A percentile compares a stretch with the other conserved stretches of the same genome.
Conservation (phyloP, 176 grass and related monocot species). For the Ananas comosus region DNA sequence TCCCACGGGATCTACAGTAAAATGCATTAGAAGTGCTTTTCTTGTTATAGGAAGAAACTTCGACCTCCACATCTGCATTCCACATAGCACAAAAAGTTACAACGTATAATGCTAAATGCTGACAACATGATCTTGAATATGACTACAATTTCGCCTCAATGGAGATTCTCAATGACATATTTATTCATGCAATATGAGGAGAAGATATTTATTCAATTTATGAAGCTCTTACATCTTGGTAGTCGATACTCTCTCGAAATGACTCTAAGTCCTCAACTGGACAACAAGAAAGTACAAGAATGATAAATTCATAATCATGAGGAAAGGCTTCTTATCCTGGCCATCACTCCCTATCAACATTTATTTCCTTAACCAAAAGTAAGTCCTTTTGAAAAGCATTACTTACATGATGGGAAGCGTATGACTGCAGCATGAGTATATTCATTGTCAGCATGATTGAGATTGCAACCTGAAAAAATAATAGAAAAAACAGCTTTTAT, state of each 20-base stretch:
- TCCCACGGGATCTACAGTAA: slow-evolving; percentile 48
- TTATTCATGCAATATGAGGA: background rate
- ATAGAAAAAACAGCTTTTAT: background rate
- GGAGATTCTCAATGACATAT: background rate
- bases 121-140: background rate
- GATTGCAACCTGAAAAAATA: slow-evolving; percentile 44
- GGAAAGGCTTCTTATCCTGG: background rate
- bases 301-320: slow-evolving; percentile 3
- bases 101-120: slow-evolving; percentile 6
- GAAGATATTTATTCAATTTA: background rate
- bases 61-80: slow-evolving; percentile 57
- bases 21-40: slow-evolving; percentile 50
- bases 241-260: slow-evolving; percentile 56
- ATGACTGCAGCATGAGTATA: slow-evolving; percentile 74
- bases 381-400: background rate
- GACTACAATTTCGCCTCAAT: no score
- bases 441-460: slow-evolving; percentile 34
- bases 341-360: background rate
- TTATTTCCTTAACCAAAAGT: background rate
- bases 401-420: slow-evolving; percentile 86
- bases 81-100: slow-evolving; percentile 9
- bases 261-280: slow-evolving; percentile 60
- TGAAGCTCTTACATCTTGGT: slow-evolving; percentile 61
- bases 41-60: slow-evolving; percentile 43
- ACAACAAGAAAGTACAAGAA: slow-evolving; percentile 20